A percentile compares a stretch with the other conserved stretches of the same genome.
These are phyloP conservation scores for Sechiopsis laciniata DNA, from an alignment of 306 rosid genomes.

Conservation along the genomic window DNA sequence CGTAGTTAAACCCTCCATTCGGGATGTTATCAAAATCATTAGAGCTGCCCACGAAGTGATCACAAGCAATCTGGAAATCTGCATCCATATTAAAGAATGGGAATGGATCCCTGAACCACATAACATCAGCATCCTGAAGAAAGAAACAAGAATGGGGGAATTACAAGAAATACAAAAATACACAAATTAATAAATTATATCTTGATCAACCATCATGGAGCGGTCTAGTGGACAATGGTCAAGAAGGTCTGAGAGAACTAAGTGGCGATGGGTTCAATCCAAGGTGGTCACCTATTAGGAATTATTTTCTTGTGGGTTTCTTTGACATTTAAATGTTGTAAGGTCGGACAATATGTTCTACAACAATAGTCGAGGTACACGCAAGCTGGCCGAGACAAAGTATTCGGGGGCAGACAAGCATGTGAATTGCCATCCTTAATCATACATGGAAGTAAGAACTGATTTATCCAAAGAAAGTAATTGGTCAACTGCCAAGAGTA, in stretches of 20 bases:
- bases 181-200: slow-evolving; percentile 19
- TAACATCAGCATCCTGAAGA: slow-evolving; percentile 85
- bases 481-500: neutral
- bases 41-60: slow-evolving; percentile 61
- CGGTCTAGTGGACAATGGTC: too few species aligned
- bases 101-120: slow-evolving; percentile 98
- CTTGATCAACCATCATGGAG: too few species aligned
- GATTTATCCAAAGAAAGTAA: neutral
- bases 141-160: slow-evolving; percentile 17
- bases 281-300: too few species aligned
- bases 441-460: neutral
- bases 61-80: slow-evolving; percentile 95
- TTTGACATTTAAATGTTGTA: too few species aligned
- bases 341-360: too few species aligned
- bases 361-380: too few species aligned
- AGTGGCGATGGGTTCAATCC: too few species aligned
- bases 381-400: neutral
- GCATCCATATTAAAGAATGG: slow-evolving; percentile 59
- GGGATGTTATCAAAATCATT: slow-evolving; percentile 64
- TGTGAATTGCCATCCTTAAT: neutral
- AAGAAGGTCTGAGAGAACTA: too few species aligned
- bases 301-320: too few species aligned
- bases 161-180: slow-evolving; percentile 14
- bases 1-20: slow-evolving; percentile 86
- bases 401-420: neutral